Evolutionary conservation across 2,329 filamentous ascomycete genomes (phyloP).

Genomic region (Cytospora piceicola): DNA sequence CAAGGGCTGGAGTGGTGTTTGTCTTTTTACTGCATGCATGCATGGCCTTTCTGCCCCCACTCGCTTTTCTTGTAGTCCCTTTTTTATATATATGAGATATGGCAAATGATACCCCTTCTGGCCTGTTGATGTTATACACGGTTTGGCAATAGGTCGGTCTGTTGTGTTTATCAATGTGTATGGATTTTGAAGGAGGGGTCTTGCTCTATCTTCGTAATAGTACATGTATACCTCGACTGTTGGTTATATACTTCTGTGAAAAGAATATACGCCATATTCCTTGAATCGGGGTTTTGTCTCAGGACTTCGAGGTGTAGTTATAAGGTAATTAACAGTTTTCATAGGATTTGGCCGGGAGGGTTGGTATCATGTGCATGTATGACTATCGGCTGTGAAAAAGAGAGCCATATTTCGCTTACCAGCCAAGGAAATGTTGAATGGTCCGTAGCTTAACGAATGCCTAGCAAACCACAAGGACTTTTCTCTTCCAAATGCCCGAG

Average conservation of each 20-base stretch:
- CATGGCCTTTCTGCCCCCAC: background rate
- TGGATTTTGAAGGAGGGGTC: background rate
- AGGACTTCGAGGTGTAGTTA: too few relatives aligned
- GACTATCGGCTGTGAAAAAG: too few relatives aligned
- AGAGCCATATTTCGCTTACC: too few relatives aligned
- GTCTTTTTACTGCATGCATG: background rate
- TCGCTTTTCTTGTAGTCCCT: background rate
- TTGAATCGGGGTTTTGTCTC: too few relatives aligned
- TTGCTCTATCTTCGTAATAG: background rate
- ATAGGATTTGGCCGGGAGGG: too few relatives aligned
- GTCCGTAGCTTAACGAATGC: too few relatives aligned
- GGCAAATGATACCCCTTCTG: conserved; percentile 3
- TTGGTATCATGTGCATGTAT: too few relatives aligned
- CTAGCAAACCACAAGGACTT: too few relatives aligned
- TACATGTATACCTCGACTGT: background rate
- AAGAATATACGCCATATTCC: too few relatives aligned
- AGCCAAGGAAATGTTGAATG: too few relatives aligned
- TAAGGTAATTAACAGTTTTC: too few relatives aligned
- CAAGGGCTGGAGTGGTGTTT: background rate
- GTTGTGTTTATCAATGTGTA: background rate
- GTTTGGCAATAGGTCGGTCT: background rate
- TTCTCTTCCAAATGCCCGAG: too few relatives aligned
- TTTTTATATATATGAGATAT: background rate
- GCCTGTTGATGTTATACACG: background rate
- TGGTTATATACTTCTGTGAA: background rate